Evolutionary conservation across 257 asterid species (phyloP), one percentile per base, ranked within the genome.

Genomic region (Fraxinus excelsior): DNA sequence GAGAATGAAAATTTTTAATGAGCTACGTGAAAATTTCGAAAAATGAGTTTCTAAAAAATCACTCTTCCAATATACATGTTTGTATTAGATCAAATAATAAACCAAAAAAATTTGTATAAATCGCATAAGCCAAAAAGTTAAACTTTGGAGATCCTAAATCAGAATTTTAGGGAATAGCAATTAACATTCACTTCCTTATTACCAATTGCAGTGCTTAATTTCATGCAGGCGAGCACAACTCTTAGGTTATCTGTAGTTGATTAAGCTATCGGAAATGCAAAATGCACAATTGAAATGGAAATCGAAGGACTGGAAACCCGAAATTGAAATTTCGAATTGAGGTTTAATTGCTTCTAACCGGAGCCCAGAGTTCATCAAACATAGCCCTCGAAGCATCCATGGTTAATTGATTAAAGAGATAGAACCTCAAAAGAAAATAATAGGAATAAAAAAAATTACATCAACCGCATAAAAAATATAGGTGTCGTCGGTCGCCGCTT

Each of bases 161-260:
- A 8, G 21, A 75, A 73, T 46, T 66, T 71, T 73, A 72, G 34
- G 29, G 74, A 71, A 62, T 2, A 58, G 3, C 11, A 31, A 78
- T 42, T 10, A 46, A 8, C 26, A 42, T 67, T 44, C 38, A 35
- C 34, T 46, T 49, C 6, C 11, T 40, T 21, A 58, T n/a, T n/a
- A 34, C 67, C 25, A 73, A 76, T 40, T 49, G 26, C 65, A 62
- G 72, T 9, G 53, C 71, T 73, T 71, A 19, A 23, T 51, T 32
- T 56, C 44, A 72, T 77, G 49, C 56, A 35, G 18, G 34, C 51
- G 49, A 29, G 28, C 28, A 74, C 68, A 81, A 76, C 42, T 26
- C 35, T 10, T 38, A 18, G 70, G 35, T 25, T 34, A 37, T 9
- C 26, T 16, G 51, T 67, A 68, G 38, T 64, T 29, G 75, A 82